Percentiles rank a stretch among this genome's conserved stretches.
Evolutionary conservation across 768 basidiomycete genomes (phyloP).

Genomic region (Mycena floridula): DNA sequence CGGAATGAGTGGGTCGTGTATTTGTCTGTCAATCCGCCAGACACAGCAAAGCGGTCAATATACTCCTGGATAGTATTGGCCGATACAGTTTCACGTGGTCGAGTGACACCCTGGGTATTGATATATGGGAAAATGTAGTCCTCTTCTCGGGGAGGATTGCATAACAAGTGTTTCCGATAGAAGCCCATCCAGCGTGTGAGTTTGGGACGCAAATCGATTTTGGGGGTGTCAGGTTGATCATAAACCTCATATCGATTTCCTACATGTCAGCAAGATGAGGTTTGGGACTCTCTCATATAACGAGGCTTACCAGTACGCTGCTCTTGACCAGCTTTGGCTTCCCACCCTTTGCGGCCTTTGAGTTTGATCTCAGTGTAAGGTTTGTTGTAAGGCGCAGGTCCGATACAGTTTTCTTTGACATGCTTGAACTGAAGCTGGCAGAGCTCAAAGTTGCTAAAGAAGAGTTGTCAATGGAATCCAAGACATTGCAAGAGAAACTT

Average conservation of each 20-base stretch:
- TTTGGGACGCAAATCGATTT: constrained; percentile 22
- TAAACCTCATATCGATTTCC: constrained; percentile 29
- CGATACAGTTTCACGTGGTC: constrained; percentile 14
- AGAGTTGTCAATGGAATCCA: neutral
- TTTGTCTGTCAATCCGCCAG: constrained; percentile 15
- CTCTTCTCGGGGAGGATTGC: constrained; percentile 11
- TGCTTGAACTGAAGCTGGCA: constrained; percentile 17
- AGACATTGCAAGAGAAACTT: neutral
- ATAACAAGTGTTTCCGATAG: constrained; percentile 9
- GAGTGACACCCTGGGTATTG: constrained; percentile 16
- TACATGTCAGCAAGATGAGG: constrained; percentile 4
- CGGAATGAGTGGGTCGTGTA: constrained; percentile 30
- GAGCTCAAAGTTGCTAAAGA: constrained; percentile 24
- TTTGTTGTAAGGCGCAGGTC: constrained; percentile 12
- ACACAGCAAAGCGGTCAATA: constrained; percentile 19
- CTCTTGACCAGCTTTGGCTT: constrained; percentile 14
- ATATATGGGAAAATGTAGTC: constrained; percentile 32
- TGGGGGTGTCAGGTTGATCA: constrained; percentile 20
- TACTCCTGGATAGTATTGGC: constrained; percentile 18
- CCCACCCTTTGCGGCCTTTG: constrained; percentile 10
- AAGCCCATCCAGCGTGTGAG: constrained; percentile 18
- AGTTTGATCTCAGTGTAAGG: constrained; percentile 17
- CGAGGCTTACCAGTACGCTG: constrained; percentile 12
- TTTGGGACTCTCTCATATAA: neutral
- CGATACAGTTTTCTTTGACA: constrained; percentile 10